These are phyloP conservation scores for Alternaria ventricosa DNA, from an alignment of 2,329 filamentous ascomycete genomes.

Conservation along the genomic window DNA sequence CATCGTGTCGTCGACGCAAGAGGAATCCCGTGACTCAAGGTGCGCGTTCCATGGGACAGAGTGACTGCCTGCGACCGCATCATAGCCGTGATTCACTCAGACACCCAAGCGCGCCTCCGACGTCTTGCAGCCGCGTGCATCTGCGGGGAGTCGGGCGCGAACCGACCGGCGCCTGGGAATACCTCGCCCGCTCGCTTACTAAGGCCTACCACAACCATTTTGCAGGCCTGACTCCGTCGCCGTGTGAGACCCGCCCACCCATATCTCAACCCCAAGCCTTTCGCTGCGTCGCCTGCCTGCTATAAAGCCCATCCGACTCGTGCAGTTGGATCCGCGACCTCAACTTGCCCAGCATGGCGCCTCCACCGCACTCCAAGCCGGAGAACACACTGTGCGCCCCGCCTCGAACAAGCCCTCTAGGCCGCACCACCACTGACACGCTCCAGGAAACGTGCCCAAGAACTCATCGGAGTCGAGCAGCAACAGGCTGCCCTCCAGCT, in stretches of 20 bases:
- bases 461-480: conserved; percentile 98
- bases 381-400: conserved; percentile 82
- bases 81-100: background rate
- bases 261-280: conserved; percentile 17
- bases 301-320: conserved; percentile 37
- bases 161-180: background rate
- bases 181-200: conserved; percentile 21
- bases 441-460: conserved; percentile 76
- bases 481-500: conserved; percentile 88
- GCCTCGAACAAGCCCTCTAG: conserved; percentile 1
- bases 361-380: conserved; percentile 94
- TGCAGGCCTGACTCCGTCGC: conserved; percentile 22
- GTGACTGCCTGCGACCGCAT: background rate
- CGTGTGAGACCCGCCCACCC: conserved; percentile 25
- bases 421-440: conserved; percentile 10
- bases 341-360: conserved; percentile 72
- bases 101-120: background rate
- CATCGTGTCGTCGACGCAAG: background rate
- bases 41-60: background rate
- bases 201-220: conserved; percentile 24
- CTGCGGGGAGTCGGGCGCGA: conserved; percentile 2
- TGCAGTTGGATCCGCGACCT: conserved; percentile 33
- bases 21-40: background rate
- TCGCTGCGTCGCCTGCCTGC: conserved; percentile 38
- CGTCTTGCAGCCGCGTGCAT: background rate